These are phyloP conservation scores for Calycina herbarum DNA, from an alignment of 2,329 filamentous ascomycete genomes.

Conservation along the genomic window DNA sequence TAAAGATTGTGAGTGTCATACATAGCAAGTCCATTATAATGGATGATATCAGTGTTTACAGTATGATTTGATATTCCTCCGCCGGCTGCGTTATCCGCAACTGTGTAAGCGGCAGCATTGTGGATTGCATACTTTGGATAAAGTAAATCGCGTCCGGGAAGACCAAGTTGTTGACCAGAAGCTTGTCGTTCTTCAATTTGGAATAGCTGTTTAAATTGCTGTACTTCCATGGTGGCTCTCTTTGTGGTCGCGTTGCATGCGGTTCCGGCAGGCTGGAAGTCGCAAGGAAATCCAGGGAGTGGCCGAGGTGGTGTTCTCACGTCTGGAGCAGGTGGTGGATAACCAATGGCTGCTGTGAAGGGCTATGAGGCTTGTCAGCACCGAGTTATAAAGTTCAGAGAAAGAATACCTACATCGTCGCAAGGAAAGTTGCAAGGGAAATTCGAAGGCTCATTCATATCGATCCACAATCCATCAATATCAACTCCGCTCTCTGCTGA, in stretches of 20 bases:
- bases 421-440: conserved; percentile 56
- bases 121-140: conserved; percentile 65
- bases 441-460: conserved; percentile 61
- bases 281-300: conserved; percentile 67
- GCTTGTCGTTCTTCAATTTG: not conserved
- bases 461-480: conserved; percentile 78
- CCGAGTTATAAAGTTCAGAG: not conserved
- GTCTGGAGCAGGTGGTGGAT: conserved; percentile 62
- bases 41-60: conserved; percentile 65
- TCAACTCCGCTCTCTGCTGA: conserved; percentile 63
- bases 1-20: conserved; percentile 80
- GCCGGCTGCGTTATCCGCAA: conserved; percentile 44
- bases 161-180: conserved; percentile 50
- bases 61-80: conserved; percentile 57
- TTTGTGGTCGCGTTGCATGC: conserved; percentile 36
- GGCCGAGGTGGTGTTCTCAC: conserved; percentile 63
- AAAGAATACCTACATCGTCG: conserved; percentile 34
- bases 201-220: not conserved
- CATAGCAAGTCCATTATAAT: conserved; percentile 65
- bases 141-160: conserved; percentile 63
- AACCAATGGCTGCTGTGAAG: conserved; percentile 36
- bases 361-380: not conserved
- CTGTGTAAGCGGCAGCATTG: conserved; percentile 56
- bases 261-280: conserved; percentile 61
- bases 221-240: conserved; percentile 23